Evolutionary conservation across 2,329 filamentous ascomycete genomes (phyloP).

Genomic region (Neofusicoccum umdonicola): DNA sequence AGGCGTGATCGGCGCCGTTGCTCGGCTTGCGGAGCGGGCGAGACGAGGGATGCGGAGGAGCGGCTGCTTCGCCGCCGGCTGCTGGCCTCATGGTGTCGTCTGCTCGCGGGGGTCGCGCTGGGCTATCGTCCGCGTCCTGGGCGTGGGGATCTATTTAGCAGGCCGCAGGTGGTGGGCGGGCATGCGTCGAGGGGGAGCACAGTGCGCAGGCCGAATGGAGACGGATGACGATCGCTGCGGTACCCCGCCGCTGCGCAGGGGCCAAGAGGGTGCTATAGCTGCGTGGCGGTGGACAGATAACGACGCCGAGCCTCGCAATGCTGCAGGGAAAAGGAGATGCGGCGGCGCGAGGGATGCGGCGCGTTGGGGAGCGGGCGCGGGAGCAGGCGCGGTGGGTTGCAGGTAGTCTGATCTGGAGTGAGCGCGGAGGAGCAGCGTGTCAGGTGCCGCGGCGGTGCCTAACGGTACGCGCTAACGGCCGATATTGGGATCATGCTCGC

Average conservation of each 20-base stretch:
- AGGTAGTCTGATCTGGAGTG: conserved; percentile 10
- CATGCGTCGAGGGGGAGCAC: conserved; percentile 13
- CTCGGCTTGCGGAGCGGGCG: conserved; percentile 36
- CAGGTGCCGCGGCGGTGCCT: conserved; percentile 13
- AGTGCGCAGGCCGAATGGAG: conserved; percentile 4
- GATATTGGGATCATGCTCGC: neutral
- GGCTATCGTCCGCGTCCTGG: neutral
- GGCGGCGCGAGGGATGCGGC: neutral
- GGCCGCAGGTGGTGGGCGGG: conserved; percentile 5
- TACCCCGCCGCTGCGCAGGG: conserved; percentile 18
- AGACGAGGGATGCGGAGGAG: conserved; percentile 26
- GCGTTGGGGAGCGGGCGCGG: neutral
- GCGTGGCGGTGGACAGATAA: conserved; percentile 17
- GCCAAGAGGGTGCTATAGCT: conserved; percentile 15
- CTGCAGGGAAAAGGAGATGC: conserved; percentile 6
- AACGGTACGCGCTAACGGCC: neutral
- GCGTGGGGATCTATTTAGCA: neutral
- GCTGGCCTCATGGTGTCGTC: conserved; percentile 32
- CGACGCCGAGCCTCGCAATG: neutral
- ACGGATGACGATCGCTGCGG: conserved; percentile 12
- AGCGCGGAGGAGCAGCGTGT: conserved; percentile 6
- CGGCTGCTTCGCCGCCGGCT: conserved; percentile 35
- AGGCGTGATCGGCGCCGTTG: conserved; percentile 24
- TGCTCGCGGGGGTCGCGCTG: neutral
- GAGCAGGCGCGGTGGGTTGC: neutral